phyloP scores from a whole-genome alignment of 2,329 filamentous ascomycete species.

The Pseudogymnoascus sp. region DNA sequence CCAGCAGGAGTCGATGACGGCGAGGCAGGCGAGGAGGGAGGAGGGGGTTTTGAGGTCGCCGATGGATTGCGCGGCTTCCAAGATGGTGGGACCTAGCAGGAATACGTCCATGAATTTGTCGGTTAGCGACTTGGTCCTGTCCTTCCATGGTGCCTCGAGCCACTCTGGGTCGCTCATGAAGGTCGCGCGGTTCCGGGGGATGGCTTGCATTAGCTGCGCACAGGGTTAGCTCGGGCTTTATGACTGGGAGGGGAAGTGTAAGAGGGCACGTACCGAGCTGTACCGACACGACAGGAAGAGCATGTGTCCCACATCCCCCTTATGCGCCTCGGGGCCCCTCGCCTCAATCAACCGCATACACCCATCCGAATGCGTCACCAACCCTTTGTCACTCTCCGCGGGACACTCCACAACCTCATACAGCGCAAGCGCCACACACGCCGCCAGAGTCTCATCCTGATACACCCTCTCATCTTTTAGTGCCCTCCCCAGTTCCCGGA shows the following conservation, averaged over 20 bases:
- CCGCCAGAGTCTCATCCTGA: conserved; percentile 29
- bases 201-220: conserved; percentile 25
- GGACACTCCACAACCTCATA: conserved; percentile 32
- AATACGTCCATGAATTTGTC: conserved; percentile 28
- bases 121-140: conserved; percentile 20
- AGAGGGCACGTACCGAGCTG: conserved; percentile 17
- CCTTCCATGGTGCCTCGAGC: conserved; percentile 26
- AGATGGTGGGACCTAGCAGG: conserved; percentile 20
- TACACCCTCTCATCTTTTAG: conserved; percentile 27
- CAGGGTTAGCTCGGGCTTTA: neutral
- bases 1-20: conserved; percentile 23
- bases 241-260: neutral
- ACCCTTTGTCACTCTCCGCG: conserved; percentile 22
- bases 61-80: conserved; percentile 17
- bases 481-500: conserved; percentile 30
- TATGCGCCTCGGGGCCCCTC: conserved; percentile 27
- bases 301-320: conserved; percentile 25
- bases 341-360: conserved; percentile 26
- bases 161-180: conserved; percentile 26
- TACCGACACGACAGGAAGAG: conserved; percentile 27
- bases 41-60: conserved; percentile 14
- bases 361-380: conserved; percentile 27
- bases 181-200: conserved; percentile 20
- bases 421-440: conserved; percentile 29
- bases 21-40: conserved; percentile 14